Evolutionary conservation across 2,329 filamentous ascomycete genomes (phyloP).

Genomic region (Colletotrichum aenigma): DNA sequence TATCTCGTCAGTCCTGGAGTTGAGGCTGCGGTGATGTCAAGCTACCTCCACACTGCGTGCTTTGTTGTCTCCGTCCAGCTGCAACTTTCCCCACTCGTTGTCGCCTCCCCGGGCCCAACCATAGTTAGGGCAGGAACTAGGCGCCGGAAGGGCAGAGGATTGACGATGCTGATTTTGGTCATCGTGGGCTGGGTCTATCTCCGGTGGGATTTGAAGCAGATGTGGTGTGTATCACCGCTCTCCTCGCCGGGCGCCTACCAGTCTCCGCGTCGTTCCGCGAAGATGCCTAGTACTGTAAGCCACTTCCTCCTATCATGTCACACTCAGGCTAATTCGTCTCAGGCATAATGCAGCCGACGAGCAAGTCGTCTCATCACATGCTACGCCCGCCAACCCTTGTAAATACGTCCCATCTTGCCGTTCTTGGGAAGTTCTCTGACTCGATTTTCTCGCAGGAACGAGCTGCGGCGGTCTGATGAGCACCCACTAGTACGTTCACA

Average conservation of each 20-base stretch:
- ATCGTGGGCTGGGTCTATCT: background rate
- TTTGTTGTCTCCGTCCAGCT: background rate
- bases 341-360: background rate
- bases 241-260: background rate
- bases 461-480: background rate
- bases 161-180: background rate
- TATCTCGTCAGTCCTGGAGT: background rate
- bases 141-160: background rate
- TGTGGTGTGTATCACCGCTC: background rate
- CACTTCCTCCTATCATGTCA: background rate
- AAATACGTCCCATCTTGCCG: background rate
- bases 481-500: background rate
- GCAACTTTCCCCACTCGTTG: background rate
- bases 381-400: background rate
- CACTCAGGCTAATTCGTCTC: background rate
- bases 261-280: background rate
- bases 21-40: background rate
- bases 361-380: rapidly evolving
- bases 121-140: background rate
- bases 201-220: background rate
- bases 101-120: background rate
- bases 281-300: background rate
- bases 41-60: background rate
- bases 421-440: background rate
- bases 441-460: background rate